Conservation (phyloP, 2,329 filamentous ascomycete genomes). For the Pyrenophora seminiperda region DNA sequence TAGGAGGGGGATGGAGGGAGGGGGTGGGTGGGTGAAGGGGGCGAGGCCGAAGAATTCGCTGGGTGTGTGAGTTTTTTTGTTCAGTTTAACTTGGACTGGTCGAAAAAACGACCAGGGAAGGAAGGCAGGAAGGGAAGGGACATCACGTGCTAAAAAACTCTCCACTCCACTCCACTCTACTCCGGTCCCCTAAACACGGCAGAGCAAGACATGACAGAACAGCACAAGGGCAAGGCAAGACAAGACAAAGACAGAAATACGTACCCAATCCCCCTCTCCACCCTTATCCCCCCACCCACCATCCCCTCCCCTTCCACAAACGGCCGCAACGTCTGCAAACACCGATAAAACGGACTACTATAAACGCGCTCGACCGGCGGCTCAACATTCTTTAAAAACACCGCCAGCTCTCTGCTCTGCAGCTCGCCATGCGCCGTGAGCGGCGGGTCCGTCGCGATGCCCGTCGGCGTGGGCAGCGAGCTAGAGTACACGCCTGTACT, state of each 20-base stretch:
- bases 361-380: slow-evolving; percentile 79
- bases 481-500: slow-evolving; percentile 78
- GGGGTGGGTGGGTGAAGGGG: slow-evolving; percentile 85
- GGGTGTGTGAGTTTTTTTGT: neutral
- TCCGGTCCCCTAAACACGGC: too few relatives aligned
- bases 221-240: too few relatives aligned
- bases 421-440: slow-evolving; percentile 84
- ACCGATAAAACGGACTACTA: slow-evolving; percentile 53
- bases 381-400: slow-evolving; percentile 64
- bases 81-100: too few relatives aligned
- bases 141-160: too few relatives aligned
- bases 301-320: slow-evolving; percentile 54
- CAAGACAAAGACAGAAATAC: too few relatives aligned
- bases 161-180: too few relatives aligned
- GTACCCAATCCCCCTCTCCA: neutral
- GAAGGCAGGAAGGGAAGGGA: too few relatives aligned
- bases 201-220: too few relatives aligned
- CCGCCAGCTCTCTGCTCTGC: slow-evolving; percentile 78
- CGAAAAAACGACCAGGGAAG: too few relatives aligned
- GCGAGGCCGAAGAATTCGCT: slow-evolving; percentile 88
- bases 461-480: slow-evolving; percentile 75
- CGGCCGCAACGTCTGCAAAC: slow-evolving; percentile 48
- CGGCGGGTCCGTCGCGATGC: slow-evolving; percentile 84
- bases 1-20: too few relatives aligned
- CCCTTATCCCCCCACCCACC: neutral